Evolutionary conservation across 2,329 filamentous ascomycete species (phyloP).

Genomic region (Myriosclerotinia scirpicola): DNA sequence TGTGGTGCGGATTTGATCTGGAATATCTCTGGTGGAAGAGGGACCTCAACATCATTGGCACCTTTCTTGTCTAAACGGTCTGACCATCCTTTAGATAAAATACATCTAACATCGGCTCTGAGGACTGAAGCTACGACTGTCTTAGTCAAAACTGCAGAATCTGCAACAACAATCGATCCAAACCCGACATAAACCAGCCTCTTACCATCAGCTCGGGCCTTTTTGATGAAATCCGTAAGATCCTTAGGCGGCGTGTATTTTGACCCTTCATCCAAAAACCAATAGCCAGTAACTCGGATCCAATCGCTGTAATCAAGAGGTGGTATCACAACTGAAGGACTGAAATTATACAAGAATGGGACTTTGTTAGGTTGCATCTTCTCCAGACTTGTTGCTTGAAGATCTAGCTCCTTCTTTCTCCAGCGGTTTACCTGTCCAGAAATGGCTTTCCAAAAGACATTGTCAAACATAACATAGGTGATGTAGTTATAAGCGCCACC

Average conservation of each 20-base stretch:
- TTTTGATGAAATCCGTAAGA: constrained; percentile 77
- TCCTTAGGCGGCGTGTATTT: constrained; percentile 73
- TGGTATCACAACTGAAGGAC: constrained; percentile 86
- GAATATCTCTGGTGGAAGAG: constrained; percentile 75
- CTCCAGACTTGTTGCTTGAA: constrained; percentile 79
- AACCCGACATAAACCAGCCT: constrained; percentile 97
- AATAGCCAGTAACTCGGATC: constrained; percentile 96
- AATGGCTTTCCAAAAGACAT: constrained; percentile 93
- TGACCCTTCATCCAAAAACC: constrained; percentile 82
- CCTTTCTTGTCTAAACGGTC: constrained; percentile 68
- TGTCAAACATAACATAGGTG: constrained; percentile 95
- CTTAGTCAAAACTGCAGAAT: constrained; percentile 82
- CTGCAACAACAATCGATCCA: constrained; percentile 89
- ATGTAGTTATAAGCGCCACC: constrained; percentile 94
- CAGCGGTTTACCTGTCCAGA: constrained; percentile 89
- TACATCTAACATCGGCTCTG: constrained; percentile 90
- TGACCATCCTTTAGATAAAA: constrained; percentile 96
- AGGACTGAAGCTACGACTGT: constrained; percentile 91
- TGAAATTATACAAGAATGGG: constrained; percentile 98
- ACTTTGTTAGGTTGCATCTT: constrained; percentile 96
- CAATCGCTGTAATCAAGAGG: constrained; percentile 96
- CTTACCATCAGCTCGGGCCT: constrained; percentile 77
- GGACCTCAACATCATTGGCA: constrained; percentile 56
- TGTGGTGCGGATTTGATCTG: constrained; percentile 90
- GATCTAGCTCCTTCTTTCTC: constrained; percentile 75